Evolutionary conservation across 1,284 basidiomycete genomes (phyloP), one percentile per base, ranked within the genome.

Genomic region (Nidula niveotomentosa): DNA sequence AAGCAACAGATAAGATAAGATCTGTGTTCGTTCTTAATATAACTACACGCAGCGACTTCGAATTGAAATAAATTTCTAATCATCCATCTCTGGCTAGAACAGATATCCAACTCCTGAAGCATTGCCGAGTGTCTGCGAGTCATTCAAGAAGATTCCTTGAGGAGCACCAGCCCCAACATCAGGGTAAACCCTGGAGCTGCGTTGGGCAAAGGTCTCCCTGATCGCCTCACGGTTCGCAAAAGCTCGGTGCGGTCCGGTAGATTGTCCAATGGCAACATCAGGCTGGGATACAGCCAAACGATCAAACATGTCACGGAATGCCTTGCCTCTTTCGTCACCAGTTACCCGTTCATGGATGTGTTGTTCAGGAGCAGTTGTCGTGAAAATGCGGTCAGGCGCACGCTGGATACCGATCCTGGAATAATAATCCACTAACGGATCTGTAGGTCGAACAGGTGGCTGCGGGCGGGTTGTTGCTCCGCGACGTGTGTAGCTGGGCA

Each of bases 231-330:
- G 23, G 5, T 23, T 23, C 23, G 23, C 23, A 23, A 23, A 23
- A 23, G 23, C 23, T 23, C 23, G 23, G 5, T 23, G 23, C 3
- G 23, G 23, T 23, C 23, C 23, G 23, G 23, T 23, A 23, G 23
- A 23, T 23, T 23, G 23, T 5, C 23, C 23, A 23, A 23, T 1
- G 23, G 23, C 23, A 23, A 23, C 23, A 23, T 23, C 23, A 23
- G 23, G 23, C 23, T 23, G 23, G 23, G 23, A 23, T 5, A 23
- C 23, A 36, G 47, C 41, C 12, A 59, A 54, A 10, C 58, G 58
- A 23, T 57, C 56, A 33, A 57, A 45, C 33, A 59, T 44, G 6
- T 36, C 44, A 12, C 56, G 56, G 51, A 53, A 55, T 45, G 47
- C 51, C 17, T 43, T 49, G 18, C 48, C 56, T 44, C 39, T 41